Percentiles rank a stretch among this genome's conserved stretches.
Evolutionary conservation across 768 basidiomycete species (phyloP).

Genomic region (Tephrocybe sp.): DNA sequence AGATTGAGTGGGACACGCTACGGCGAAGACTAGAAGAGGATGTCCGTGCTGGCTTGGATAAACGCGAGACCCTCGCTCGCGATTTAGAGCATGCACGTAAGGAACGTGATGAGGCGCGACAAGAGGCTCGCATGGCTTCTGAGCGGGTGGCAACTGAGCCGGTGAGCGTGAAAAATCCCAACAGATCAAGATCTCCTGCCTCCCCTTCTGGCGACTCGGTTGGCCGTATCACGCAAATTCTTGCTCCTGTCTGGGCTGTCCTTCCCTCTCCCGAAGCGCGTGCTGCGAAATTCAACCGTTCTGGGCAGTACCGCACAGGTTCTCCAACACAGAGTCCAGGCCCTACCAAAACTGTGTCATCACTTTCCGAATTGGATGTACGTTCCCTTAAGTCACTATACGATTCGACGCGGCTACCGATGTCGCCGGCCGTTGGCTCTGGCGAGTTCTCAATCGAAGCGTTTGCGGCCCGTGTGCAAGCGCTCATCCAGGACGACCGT

Average conservation of each 20-base stretch:
- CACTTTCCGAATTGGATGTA: slow-evolving; percentile 82
- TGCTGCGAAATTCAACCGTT: slow-evolving; percentile 53
- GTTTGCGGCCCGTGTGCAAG: slow-evolving; percentile 74
- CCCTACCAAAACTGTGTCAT: slow-evolving; percentile 31
- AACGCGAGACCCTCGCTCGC: slow-evolving; percentile 41
- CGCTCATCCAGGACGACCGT: slow-evolving; percentile 79
- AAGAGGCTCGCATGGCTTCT: slow-evolving; percentile 30
- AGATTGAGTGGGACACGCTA: slow-evolving; percentile 46
- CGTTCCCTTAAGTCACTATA: slow-evolving; percentile 84
- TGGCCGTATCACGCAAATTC: slow-evolving; percentile 53
- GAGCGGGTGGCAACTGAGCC: slow-evolving; percentile 6
- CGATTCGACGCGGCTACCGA: slow-evolving; percentile 35
- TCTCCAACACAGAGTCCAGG: slow-evolving; percentile 34
- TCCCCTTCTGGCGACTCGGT: slow-evolving; percentile 36
- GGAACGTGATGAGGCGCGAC: slow-evolving; percentile 49
- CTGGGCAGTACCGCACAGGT: slow-evolving; percentile 47
- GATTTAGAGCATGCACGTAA: slow-evolving; percentile 54
- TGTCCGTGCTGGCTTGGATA: slow-evolving; percentile 42
- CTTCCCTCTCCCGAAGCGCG: slow-evolving; percentile 86
- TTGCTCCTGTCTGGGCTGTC: slow-evolving; percentile 75
- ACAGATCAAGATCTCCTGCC: slow-evolving; percentile 15
- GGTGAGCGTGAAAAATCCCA: slow-evolving; percentile 4
- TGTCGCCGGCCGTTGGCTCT: slow-evolving; percentile 22
- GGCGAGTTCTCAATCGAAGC: slow-evolving; percentile 70
- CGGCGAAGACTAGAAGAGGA: slow-evolving; percentile 50